Evolutionary conservation across 1,139 yeast genomes (phyloP).

Genomic region (Spathaspora jeffriesii): DNA sequence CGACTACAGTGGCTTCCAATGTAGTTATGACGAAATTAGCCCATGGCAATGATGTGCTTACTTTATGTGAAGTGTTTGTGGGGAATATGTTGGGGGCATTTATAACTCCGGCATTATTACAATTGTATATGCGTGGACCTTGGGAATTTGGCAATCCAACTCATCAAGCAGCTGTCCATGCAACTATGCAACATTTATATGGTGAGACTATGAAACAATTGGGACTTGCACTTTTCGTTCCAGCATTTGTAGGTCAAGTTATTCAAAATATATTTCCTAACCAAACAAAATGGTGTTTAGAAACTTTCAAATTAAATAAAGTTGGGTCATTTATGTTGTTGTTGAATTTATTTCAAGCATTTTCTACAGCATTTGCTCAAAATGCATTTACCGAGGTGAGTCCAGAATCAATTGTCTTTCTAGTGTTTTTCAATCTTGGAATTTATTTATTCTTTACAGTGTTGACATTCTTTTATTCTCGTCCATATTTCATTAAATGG

Average conservation of each 20-base stretch:
- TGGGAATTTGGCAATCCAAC: conserved; percentile 87
- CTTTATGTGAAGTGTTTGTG: conserved; percentile 81
- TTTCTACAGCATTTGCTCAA: conserved; percentile 86
- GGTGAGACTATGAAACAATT: conserved; percentile 80
- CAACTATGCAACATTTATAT: conserved; percentile 57
- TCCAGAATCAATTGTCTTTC: conserved; percentile 65
- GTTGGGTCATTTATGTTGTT: conserved; percentile 79
- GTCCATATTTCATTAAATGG: conserved; percentile 55
- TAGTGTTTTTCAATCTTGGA: conserved; percentile 80
- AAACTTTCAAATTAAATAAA: conserved; percentile 62
- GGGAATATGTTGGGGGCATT: conserved; percentile 87
- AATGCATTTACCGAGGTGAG: conserved; percentile 74
- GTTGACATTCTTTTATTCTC: conserved; percentile 55
- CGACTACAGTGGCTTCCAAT: conserved; percentile 88
- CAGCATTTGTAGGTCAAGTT: conserved; percentile 86
- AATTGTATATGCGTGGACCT: conserved; percentile 58
- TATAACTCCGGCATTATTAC: conserved; percentile 80
- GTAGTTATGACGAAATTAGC: conserved; percentile 90
- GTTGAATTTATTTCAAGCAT: conserved; percentile 80
- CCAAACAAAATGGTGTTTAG: conserved; percentile 59
- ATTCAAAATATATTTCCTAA: conserved; percentile 68
- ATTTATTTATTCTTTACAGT: conserved; percentile 73
- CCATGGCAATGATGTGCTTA: conserved; percentile 75
- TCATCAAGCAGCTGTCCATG: conserved; percentile 37
- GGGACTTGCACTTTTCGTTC: conserved; percentile 81